Evolutionary conservation across 2,329 filamentous ascomycete genomes (phyloP), one percentile per base, ranked within the genome.

Genomic region (Monosporascus sp.): DNA sequence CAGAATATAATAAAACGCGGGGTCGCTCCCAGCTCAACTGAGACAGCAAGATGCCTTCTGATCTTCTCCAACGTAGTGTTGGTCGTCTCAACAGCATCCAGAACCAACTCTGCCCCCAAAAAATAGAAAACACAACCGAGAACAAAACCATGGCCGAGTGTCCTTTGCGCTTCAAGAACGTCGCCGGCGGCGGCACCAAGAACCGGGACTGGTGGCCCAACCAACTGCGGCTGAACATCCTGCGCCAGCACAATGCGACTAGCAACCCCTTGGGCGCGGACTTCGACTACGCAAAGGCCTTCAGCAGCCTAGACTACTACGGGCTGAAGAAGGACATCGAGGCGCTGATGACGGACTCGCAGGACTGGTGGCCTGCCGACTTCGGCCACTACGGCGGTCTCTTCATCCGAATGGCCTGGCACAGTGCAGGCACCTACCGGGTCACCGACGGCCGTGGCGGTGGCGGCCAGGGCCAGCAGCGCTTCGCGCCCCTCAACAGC

Each of bases 311-410:
- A 53, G 83, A 89, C 72, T 89, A 88, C 65, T 74, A 79, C 56
- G 86, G 73, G 25, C 71, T 91, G 61, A 91, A 91, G 82, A 85
- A 88, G 72, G 88, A 92, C 66, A 72, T 92, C 7, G 63, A 74
- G n/a, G 76, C 74, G 18, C 67, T 91, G 64, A 87, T 90, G 85
- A 91, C 88, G 50, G 83, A 89, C 67, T 90, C 87, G 2, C 84
- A 91, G 72, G 84, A 88, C 41, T 90, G 82, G 82, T 92, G 88
- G 88, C 88, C 88, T 1, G 88, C 88, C 35, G 88, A 92, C 67
- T 89, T 88, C 65, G 88, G 88, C 52, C 86, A 90, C 77, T 92
- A 91, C 62, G 88, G 88, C 60, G 87, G 88, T 70, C 79, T 91
- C 27, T 90, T 92, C 70, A 79, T 92, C 66, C 86, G 88, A 54